Conservation (phyloP, 768 basidiomycete genomes). For the Leccinum longicurvipes region DNA sequence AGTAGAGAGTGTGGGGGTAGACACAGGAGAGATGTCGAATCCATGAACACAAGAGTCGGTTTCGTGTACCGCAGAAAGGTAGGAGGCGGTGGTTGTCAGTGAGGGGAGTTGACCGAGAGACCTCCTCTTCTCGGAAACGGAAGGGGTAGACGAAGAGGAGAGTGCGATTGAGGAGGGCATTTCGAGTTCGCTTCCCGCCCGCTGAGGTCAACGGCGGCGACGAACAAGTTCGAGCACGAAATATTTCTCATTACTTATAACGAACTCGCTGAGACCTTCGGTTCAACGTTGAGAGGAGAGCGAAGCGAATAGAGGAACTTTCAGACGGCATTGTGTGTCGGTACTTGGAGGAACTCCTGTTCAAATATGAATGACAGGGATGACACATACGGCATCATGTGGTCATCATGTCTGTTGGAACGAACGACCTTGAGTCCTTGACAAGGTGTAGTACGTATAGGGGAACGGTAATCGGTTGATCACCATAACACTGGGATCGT, state of each 20-base stretch:
- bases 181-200: no score
- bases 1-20: slow-evolving; percentile 70
- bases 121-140: slow-evolving; percentile 62
- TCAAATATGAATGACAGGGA: no score
- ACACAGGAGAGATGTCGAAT: slow-evolving; percentile 46
- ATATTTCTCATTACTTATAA: slow-evolving; percentile 18
- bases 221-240: slow-evolving; percentile 9
- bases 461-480: not conserved
- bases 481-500: not conserved
- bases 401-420: no score
- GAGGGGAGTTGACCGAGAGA: slow-evolving; percentile 34
- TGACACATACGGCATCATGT: no score
- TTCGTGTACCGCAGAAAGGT: slow-evolving; percentile 57
- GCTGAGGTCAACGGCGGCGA: slow-evolving; percentile 12
- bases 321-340: no score
- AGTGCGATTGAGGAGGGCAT: slow-evolving; percentile 67
- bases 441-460: no score
- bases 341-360: no score
- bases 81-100: slow-evolving; percentile 53
- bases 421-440: no score
- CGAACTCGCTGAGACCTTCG: no score
- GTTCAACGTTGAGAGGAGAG: no score
- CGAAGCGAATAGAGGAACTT: no score
- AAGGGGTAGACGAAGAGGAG: slow-evolving; percentile 39
- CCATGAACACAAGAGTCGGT: slow-evolving; percentile 67